Conservation (phyloP, 73 alveolate genomes). For the Uronychia setigera region DNA sequence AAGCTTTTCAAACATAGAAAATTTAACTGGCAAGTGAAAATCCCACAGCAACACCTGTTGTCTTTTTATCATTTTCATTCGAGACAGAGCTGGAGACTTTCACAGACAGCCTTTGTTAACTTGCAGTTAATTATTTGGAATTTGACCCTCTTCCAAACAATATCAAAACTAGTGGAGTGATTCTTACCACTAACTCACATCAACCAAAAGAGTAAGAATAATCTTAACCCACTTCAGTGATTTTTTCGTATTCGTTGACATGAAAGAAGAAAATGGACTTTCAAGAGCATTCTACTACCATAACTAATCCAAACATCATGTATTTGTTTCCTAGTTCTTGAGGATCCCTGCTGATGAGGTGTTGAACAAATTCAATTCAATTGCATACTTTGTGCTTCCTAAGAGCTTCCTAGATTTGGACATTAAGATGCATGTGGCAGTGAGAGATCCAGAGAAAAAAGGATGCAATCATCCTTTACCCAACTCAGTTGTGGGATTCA, state of each 20-base stretch:
- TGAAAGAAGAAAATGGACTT: slow-evolving; percentile 86
- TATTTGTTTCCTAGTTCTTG: slow-evolving; percentile 86
- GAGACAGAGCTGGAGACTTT: slow-evolving; percentile 93
- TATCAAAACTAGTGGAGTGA: slow-evolving; percentile 76
- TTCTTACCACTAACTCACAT: slow-evolving; percentile 91
- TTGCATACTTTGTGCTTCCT: slow-evolving; percentile 94
- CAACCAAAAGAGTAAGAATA: slow-evolving; percentile 70
- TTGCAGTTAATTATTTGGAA: slow-evolving; percentile 88
- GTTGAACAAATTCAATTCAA: slow-evolving; percentile 90
- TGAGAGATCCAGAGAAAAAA: slow-evolving; percentile 86
- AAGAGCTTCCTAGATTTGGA: slow-evolving; percentile 92
- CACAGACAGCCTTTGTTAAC: slow-evolving; percentile 90
- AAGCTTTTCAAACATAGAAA: no score
- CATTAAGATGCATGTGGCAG: slow-evolving; percentile 84
- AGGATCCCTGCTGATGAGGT: slow-evolving; percentile 94
- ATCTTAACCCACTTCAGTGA: slow-evolving; percentile 23
- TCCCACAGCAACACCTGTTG: no score
- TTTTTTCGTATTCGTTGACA: slow-evolving; percentile 87
- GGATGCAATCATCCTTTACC: slow-evolving; percentile 97
- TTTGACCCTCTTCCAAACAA: slow-evolving; percentile 94
- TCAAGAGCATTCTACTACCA: slow-evolving; percentile 89
- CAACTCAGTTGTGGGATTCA: slow-evolving; percentile 93
- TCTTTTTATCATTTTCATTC: slow-evolving; percentile 86
- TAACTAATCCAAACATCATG: slow-evolving; percentile 73
- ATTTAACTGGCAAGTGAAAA: no score